phyloP scores from a whole-genome alignment of 164 flowering plant species.

The Buxus sempervirens region DNA sequence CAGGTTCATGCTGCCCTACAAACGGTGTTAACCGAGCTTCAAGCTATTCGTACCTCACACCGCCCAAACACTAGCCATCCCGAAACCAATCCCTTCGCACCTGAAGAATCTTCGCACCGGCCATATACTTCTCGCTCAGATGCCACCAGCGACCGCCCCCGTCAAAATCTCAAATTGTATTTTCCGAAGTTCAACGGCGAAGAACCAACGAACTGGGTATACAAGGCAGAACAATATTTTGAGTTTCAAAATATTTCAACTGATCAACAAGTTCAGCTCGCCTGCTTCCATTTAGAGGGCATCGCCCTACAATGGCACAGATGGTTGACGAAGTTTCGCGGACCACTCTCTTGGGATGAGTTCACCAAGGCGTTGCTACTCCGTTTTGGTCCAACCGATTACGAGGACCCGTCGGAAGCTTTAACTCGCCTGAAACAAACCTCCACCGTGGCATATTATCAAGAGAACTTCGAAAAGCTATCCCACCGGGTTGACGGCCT shows the following conservation, averaged over 20 bases:
- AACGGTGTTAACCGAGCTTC: too few relatives aligned
- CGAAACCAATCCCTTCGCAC: too few relatives aligned
- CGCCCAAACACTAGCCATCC: not conserved
- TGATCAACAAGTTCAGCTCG: not conserved
- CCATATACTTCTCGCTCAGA: not conserved
- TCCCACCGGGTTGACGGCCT: not conserved
- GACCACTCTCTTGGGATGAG: not conserved
- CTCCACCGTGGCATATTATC: not conserved
- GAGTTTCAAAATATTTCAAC: not conserved
- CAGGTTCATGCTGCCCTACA: too few relatives aligned
- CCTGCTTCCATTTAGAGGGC: not conserved
- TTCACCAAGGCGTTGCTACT: not conserved
- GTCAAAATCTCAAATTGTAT: constrained; percentile 2
- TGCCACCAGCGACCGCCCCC: not conserved
- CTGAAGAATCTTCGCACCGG: constrained; percentile 10
- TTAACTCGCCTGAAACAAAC: not conserved
- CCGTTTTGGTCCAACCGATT: not conserved
- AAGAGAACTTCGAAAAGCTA: not conserved
- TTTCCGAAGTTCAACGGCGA: constrained; percentile 2
- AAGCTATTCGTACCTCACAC: constrained; percentile 1
- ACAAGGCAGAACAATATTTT: constrained; percentile 4
- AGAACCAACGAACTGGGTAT: not conserved
- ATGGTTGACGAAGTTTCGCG: too few relatives aligned
- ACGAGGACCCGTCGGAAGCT: not conserved
- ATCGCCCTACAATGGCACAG: not conserved